phyloP scores from a whole-genome alignment of 75 land plant genomes.

The Pinus taeda region DNA sequence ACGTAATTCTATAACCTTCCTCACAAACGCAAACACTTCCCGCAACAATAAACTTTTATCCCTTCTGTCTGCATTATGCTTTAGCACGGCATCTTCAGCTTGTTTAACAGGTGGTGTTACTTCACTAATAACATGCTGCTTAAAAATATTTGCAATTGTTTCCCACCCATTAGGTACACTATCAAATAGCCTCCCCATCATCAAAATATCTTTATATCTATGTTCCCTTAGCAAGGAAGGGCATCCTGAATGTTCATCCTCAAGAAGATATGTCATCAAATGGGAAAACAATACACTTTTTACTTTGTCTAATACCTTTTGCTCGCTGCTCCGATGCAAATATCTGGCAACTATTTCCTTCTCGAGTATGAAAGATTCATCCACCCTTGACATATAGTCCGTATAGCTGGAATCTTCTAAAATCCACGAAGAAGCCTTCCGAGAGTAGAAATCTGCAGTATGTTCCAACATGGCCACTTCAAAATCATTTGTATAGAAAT shows the following conservation, averaged over 20 bases:
- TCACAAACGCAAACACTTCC: slow-evolving; percentile 40
- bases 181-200: slow-evolving; percentile 75
- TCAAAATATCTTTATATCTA: slow-evolving; percentile 83
- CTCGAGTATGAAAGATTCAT: slow-evolving; percentile 71
- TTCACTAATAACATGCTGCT: slow-evolving; percentile 87
- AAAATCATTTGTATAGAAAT: slow-evolving; percentile 78
- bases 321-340: slow-evolving; percentile 79
- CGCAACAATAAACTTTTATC: slow-evolving; percentile 45
- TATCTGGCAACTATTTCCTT: slow-evolving; percentile 35
- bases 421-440: slow-evolving; percentile 83
- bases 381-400: slow-evolving; percentile 86
- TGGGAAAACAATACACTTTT: slow-evolving; percentile 72
- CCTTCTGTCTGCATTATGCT: slow-evolving; percentile 1
- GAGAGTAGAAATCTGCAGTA: slow-evolving; percentile 68
- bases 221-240: slow-evolving; percentile 81
- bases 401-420: slow-evolving; percentile 88
- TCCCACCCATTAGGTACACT: slow-evolving; percentile 69
- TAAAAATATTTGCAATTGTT: slow-evolving; percentile 70
- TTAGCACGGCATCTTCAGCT: slow-evolving; percentile 78
- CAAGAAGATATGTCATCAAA: slow-evolving; percentile 64
- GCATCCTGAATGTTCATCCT: slow-evolving; percentile 92
- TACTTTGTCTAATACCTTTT: slow-evolving; percentile 82
- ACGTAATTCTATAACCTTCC: slow-evolving; percentile 80
- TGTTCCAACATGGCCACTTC: slow-evolving; percentile 70
- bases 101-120: slow-evolving; percentile 82